phyloP scores from a whole-genome alignment of 306 rosid species.

The Fagus sylvatica region DNA sequence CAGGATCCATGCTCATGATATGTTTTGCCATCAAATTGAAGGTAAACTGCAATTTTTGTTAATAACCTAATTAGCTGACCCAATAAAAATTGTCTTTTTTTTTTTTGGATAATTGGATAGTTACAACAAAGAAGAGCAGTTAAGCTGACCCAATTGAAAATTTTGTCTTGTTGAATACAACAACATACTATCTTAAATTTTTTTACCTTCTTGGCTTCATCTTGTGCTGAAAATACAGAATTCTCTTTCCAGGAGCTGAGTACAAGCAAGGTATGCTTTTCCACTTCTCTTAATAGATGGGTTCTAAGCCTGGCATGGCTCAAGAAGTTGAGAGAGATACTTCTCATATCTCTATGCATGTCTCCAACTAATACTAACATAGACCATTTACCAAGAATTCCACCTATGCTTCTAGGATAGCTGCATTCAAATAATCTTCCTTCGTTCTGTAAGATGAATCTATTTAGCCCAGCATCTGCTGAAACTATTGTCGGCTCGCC shows the following conservation, averaged over 20 bases:
- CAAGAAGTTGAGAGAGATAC: constrained; percentile 77
- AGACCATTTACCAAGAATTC: constrained; percentile 98
- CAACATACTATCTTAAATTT: background rate
- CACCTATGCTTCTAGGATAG: constrained; percentile 94
- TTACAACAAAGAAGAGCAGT: background rate
- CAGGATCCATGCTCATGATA: constrained; percentile 92
- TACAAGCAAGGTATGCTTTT: constrained; percentile 72
- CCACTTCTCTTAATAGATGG: constrained; percentile 70
- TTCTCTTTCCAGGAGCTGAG: constrained; percentile 63
- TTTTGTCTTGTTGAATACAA: background rate
- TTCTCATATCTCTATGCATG: constrained; percentile 96
- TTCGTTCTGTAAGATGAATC: constrained; percentile 87
- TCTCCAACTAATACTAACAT: constrained; percentile 97
- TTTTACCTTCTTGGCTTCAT: constrained; percentile 87
- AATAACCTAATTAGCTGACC: background rate
- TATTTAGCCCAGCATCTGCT: constrained; percentile 87
- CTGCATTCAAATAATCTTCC: constrained; percentile 92
- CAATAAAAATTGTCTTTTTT: background rate
- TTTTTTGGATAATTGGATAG: too few relatives aligned
- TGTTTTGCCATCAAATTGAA: constrained; percentile 94
- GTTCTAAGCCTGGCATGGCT: constrained; percentile 81
- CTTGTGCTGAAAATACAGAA: constrained; percentile 76
- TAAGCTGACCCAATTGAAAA: background rate
- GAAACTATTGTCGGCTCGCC: constrained; percentile 92
- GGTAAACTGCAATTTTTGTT: constrained; percentile 64